Percentiles rank a stretch among this genome's conserved stretches.
These are phyloP conservation scores for Salix purpurea DNA, from an alignment of 345 rosid genomes.

Conservation along the genomic window DNA sequence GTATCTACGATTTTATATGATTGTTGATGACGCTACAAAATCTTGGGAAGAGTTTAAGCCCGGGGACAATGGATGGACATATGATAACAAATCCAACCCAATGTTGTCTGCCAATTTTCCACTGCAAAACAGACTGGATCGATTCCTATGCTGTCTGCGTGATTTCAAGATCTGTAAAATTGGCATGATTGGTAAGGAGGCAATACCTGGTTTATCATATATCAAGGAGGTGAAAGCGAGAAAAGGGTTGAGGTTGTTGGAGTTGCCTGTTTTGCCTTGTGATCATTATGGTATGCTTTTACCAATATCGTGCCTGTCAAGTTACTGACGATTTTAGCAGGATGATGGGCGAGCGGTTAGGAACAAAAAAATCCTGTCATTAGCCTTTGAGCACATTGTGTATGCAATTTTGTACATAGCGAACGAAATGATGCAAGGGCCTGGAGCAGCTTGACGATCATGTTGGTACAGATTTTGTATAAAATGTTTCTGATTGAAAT, in stretches of 20 bases:
- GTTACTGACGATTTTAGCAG: not conserved
- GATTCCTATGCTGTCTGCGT: slow-evolving; percentile 54
- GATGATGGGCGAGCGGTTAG: not conserved
- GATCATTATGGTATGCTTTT: slow-evolving; percentile 92
- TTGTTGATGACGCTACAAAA: too few relatives aligned
- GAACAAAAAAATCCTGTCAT: not conserved
- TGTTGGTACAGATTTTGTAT: not conserved
- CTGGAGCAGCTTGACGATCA: not conserved
- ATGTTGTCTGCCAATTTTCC: slow-evolving; percentile 78
- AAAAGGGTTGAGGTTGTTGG: slow-evolving; percentile 49
- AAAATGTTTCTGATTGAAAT: not conserved
- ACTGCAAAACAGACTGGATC: slow-evolving; percentile 68
- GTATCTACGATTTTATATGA: too few relatives aligned
- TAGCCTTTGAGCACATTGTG: not conserved
- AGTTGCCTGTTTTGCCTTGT: slow-evolving; percentile 93
- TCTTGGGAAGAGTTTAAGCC: slow-evolving; percentile 67
- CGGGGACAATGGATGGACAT: slow-evolving; percentile 72
- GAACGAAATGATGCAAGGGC: slow-evolving; percentile 6
- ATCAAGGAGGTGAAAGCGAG: slow-evolving; percentile 75
- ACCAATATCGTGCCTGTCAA: slow-evolving; percentile 41
- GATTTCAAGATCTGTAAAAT: slow-evolving; percentile 58
- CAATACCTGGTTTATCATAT: slow-evolving; percentile 63
- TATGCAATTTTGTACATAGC: slow-evolving; percentile 20
- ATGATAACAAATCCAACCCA: slow-evolving; percentile 80
- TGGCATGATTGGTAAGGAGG: slow-evolving; percentile 85